Percentiles rank a stretch among this genome's conserved stretches.
phyloP scores from a whole-genome alignment of 495 filamentous ascomycete species.

The Articulospora tetracladia region DNA sequence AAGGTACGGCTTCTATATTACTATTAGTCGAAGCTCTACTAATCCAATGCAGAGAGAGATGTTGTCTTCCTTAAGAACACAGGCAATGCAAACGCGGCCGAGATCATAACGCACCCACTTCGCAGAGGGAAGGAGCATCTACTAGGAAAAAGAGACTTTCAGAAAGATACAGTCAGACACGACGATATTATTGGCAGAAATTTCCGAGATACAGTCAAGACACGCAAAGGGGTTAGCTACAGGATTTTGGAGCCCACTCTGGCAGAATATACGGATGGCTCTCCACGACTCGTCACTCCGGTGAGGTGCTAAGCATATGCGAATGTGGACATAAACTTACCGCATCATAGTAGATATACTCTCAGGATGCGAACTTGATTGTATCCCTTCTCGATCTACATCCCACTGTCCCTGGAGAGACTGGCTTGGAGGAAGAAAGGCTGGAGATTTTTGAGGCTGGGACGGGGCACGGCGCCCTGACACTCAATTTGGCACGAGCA shows the following conservation, averaged over 20 bases:
- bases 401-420: slow-evolving; percentile 33
- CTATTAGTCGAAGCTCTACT: not conserved
- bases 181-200: slow-evolving; percentile 59
- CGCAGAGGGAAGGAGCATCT: not conserved
- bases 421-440: slow-evolving; percentile 19
- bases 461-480: slow-evolving; percentile 74
- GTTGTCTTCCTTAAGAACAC: slow-evolving; percentile 18
- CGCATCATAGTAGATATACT: slow-evolving; percentile 55
- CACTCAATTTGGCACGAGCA: slow-evolving; percentile 67
- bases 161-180: slow-evolving; percentile 38
- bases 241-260: slow-evolving; percentile 60
- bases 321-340: slow-evolving; percentile 9
- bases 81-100: not conserved
- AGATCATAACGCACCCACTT: not conserved
- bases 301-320: slow-evolving; percentile 33
- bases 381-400: slow-evolving; percentile 73
- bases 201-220: slow-evolving; percentile 50
- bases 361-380: slow-evolving; percentile 66
- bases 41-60: slow-evolving; percentile 14
- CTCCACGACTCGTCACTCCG: slow-evolving; percentile 65
- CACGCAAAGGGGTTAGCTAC: slow-evolving; percentile 45
- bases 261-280: slow-evolving; percentile 64
- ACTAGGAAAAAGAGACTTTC: not conserved
- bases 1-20: slow-evolving; percentile 6
- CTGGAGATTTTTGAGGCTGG: slow-evolving; percentile 78